Percentiles rank a stretch among this genome's conserved stretches.
Evolutionary conservation across 495 filamentous ascomycete species (phyloP).

Genomic region (Penicillium nucicola): DNA sequence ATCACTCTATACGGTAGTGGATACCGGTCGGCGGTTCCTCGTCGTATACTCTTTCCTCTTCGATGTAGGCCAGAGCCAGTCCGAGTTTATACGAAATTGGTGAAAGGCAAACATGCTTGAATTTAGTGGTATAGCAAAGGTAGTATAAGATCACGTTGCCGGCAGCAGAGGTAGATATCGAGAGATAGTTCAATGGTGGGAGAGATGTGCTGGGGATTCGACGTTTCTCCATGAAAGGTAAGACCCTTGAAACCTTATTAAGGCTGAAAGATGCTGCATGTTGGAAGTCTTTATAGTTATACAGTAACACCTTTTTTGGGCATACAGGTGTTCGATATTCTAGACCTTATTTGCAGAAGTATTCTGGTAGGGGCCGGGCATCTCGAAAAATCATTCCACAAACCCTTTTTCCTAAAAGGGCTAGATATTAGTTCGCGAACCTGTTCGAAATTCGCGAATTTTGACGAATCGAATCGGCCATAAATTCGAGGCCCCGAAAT

Average conservation of each 20-base stretch:
- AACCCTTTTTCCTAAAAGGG: not conserved
- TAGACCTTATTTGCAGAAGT: not conserved
- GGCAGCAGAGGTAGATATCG: not conserved
- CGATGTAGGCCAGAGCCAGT: too few relatives aligned
- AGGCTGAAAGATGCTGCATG: too few relatives aligned
- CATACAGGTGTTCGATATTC: not conserved
- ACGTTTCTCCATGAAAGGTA: too few relatives aligned
- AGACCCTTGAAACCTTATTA: too few relatives aligned
- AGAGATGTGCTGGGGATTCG: too few relatives aligned
- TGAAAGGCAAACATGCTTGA: too few relatives aligned
- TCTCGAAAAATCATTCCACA: not conserved
- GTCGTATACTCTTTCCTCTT: slow-evolving; percentile 20
- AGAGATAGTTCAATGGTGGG: too few relatives aligned
- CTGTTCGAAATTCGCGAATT: slow-evolving; percentile 1
- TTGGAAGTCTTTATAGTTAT: not conserved
- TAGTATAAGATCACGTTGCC: too few relatives aligned
- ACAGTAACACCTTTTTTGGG: not conserved
- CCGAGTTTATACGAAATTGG: too few relatives aligned
- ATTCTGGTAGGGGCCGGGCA: not conserved
- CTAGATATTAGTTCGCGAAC: slow-evolving; percentile 1
- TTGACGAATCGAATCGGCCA: not conserved
- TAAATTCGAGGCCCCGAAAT: slow-evolving; percentile 2
- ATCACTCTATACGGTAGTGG: slow-evolving; percentile 34
- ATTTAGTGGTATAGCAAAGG: too few relatives aligned
- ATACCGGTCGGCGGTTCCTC: slow-evolving; percentile 25